Percentiles rank a stretch among this genome's conserved stretches.
These are phyloP conservation scores for Earliella scabrosa DNA, from an alignment of 1,284 basidiomycete genomes.

Conservation along the genomic window DNA sequence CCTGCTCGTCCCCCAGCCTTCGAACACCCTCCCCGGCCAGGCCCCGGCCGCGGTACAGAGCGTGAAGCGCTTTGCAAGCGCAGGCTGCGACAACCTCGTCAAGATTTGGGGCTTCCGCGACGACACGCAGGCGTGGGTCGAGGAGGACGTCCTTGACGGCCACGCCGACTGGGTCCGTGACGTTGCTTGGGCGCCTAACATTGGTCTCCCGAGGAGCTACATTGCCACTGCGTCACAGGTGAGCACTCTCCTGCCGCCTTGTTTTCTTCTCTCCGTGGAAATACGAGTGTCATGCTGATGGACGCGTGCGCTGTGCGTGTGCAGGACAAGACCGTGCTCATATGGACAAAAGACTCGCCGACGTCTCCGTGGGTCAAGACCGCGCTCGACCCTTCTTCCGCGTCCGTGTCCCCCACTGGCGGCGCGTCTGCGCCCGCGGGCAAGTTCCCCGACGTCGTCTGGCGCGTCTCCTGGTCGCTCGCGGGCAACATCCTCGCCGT, in stretches of 20 bases:
- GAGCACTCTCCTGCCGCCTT: slow-evolving; percentile 33
- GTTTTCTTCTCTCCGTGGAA: too few relatives aligned
- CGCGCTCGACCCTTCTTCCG: slow-evolving; percentile 78
- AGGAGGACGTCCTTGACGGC: slow-evolving; percentile 87
- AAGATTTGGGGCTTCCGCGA: slow-evolving; percentile 92
- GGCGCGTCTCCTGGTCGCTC: slow-evolving; percentile 97
- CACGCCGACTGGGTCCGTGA: slow-evolving; percentile 99
- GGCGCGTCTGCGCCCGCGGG: slow-evolving; percentile 49
- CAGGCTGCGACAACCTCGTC: slow-evolving; percentile 95
- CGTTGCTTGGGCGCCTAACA: slow-evolving; percentile 97
- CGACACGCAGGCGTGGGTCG: slow-evolving; percentile 82
- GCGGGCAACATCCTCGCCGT: slow-evolving; percentile 97
- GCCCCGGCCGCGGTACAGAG: slow-evolving; percentile 44
- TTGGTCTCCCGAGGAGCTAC: slow-evolving; percentile 92
- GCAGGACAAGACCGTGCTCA: slow-evolving; percentile 89
- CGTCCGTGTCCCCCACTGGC: slow-evolving; percentile 47
- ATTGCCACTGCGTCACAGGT: slow-evolving; percentile 95
- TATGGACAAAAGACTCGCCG: slow-evolving; percentile 91
- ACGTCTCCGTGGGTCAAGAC: slow-evolving; percentile 86
- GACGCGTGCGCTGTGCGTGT: too few relatives aligned
- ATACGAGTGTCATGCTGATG: too few relatives aligned
- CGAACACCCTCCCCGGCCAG: slow-evolving; percentile 48
- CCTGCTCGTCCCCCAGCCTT: slow-evolving; percentile 64
- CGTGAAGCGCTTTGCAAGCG: slow-evolving; percentile 90
- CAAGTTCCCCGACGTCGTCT: slow-evolving; percentile 94